Evolutionary conservation across 495 filamentous ascomycete genomes (phyloP).

Genomic region (Stereocaulon alpinum): DNA sequence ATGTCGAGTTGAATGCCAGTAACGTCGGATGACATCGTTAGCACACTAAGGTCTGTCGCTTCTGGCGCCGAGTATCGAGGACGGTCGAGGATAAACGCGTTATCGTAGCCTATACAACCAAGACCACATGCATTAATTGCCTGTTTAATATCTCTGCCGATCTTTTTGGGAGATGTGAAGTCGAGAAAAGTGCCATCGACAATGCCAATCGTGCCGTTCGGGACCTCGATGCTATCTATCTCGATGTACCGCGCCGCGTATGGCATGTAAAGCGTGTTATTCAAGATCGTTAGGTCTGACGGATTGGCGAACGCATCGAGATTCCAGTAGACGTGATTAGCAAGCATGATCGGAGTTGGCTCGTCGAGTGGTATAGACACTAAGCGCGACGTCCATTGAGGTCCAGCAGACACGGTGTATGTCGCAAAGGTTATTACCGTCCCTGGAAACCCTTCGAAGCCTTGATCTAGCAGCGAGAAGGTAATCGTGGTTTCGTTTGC

Average conservation of each 20-base stretch:
- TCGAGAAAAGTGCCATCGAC: slow-evolving; percentile 58
- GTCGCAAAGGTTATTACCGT: slow-evolving; percentile 69
- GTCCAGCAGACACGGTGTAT: slow-evolving; percentile 48
- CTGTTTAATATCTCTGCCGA: slow-evolving; percentile 55
- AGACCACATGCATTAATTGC: slow-evolving; percentile 57
- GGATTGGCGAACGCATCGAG: slow-evolving; percentile 64
- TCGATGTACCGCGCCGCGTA: slow-evolving; percentile 57
- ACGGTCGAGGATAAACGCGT: slow-evolving; percentile 60
- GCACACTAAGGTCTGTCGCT: slow-evolving; percentile 50
- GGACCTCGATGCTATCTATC: slow-evolving; percentile 68
- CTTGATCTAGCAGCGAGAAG: slow-evolving; percentile 68
- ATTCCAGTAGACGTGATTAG: slow-evolving; percentile 83
- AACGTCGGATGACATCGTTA: slow-evolving; percentile 45
- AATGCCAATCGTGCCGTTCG: slow-evolving; percentile 61
- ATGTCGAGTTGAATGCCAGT: slow-evolving; percentile 66
- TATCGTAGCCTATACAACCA: slow-evolving; percentile 69
- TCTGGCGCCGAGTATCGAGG: slow-evolving; percentile 48
- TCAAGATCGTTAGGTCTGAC: slow-evolving; percentile 52
- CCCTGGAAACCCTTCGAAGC: slow-evolving; percentile 67
- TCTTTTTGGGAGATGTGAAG: slow-evolving; percentile 66
- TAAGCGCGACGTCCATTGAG: slow-evolving; percentile 38
- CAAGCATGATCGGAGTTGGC: slow-evolving; percentile 72
- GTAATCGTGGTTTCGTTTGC: slow-evolving; percentile 58
- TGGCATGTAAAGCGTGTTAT: slow-evolving; percentile 64
- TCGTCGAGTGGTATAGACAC: slow-evolving; percentile 65